Percentiles rank a stretch among this genome's conserved stretches.
These are phyloP conservation scores for Xylariales sp. DNA, from an alignment of 2,329 filamentous ascomycete genomes.

Conservation along the genomic window DNA sequence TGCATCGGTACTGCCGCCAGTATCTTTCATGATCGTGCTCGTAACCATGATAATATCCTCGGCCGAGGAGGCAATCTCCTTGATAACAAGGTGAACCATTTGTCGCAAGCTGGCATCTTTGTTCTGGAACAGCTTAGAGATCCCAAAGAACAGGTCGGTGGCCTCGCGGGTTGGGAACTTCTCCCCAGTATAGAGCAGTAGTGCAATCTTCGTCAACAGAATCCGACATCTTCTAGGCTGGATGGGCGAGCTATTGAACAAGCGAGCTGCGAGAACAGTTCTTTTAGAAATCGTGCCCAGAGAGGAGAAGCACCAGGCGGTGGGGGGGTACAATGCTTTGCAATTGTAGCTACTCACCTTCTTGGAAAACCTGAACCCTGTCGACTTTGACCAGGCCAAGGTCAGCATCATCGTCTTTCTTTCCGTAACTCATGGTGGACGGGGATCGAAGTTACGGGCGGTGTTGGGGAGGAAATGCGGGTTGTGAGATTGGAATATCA, in stretches of 20 bases:
- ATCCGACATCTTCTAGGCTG: constrained; percentile 97
- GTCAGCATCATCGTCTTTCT: constrained; percentile 98
- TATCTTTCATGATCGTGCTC: constrained; percentile 99
- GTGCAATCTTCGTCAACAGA: constrained; percentile 92
- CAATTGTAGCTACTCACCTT: constrained; percentile 69
- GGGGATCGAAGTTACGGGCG: constrained; percentile 15
- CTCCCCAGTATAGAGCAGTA: constrained; percentile 94
- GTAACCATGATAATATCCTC: constrained; percentile 99
- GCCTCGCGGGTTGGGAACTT: constrained; percentile 96
- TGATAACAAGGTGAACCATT: constrained; percentile 98
- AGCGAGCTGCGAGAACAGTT: constrained; percentile 62
- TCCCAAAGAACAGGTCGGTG: constrained; percentile 96
- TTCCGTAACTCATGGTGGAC: constrained; percentile 88
- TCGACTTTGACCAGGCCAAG: constrained; percentile 93
- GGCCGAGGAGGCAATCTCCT: constrained; percentile 91
- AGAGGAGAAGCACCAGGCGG: too few species aligned
- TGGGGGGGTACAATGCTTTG: too few species aligned
- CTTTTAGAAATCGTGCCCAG: constrained; percentile 29
- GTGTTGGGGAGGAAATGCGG: constrained; percentile 16
- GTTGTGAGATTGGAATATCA: constrained; percentile 11
- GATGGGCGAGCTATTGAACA: constrained; percentile 97
- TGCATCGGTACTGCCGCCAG: constrained; percentile 88
- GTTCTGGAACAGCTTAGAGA: constrained; percentile 99
- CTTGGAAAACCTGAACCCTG: constrained; percentile 96
- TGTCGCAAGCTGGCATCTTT: constrained; percentile 97